phyloP scores from a whole-genome alignment of 2,329 filamentous ascomycete species.

The Penicillium verrucosum region DNA sequence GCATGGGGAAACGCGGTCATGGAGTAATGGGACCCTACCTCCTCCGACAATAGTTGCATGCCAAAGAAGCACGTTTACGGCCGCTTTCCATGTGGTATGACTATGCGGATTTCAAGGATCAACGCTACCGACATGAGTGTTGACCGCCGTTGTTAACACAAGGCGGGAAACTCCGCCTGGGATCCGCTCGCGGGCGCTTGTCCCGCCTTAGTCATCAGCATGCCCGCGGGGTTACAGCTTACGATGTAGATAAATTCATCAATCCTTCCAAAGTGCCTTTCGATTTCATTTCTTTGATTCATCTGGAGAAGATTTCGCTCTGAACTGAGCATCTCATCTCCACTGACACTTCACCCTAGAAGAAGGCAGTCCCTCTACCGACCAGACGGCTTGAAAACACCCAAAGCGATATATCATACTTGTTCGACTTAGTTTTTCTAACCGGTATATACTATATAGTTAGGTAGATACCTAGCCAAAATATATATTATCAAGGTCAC shows the following conservation, averaged over 20 bases:
- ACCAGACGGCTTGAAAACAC: neutral
- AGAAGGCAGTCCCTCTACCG: neutral
- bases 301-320: neutral
- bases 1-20: neutral
- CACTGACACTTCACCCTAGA: neutral
- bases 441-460: too few species aligned
- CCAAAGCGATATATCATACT: neutral
- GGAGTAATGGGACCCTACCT: neutral
- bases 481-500: neutral
- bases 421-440: neutral
- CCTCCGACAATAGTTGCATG: slow-evolving; percentile 5
- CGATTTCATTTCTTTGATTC: neutral
- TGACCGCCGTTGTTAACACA: neutral
- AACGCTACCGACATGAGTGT: neutral
- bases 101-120: neutral
- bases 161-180: slow-evolving; percentile 1
- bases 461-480: neutral
- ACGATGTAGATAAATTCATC: neutral
- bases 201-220: slow-evolving; percentile 3
- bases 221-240: neutral
- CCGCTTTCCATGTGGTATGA: neutral
- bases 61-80: slow-evolving; percentile 3
- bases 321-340: neutral
- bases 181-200: neutral
- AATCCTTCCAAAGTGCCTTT: neutral